Base-by-base conservation (phyloP, 2,329 filamentous ascomycete genomes). In the Neofusicoccum umdonicola region DNA sequence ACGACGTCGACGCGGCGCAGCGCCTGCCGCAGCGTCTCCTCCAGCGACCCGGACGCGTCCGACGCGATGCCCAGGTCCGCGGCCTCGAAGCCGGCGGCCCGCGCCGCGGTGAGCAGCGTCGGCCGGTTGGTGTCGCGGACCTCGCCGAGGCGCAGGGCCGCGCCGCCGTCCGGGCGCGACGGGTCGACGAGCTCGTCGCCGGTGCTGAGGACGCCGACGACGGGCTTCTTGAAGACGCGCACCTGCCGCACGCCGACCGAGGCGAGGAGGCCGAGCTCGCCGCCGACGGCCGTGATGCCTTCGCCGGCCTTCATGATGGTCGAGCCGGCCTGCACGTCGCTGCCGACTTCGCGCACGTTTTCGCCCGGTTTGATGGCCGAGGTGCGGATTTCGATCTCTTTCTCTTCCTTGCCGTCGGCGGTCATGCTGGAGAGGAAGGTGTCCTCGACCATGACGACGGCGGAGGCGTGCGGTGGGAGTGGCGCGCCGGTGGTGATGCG, bases 381-480 rank as follows among this genome's bases (percentile, higher is more conserved):
- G 0, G 92, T 92, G 1, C 96, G 81, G 42, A 99, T 93, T 74
- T 96, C 91, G 2, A 99, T 86, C 67, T 93, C 90, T 56, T 88
- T 89, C 76, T 99, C 95, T 78, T 99, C 95, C 58, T 83, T 84
- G 0, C 88, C 91, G 69, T 96, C 91, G 0, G 90, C 88, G 0
- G 92, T 95, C 77, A 87, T 87, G 1, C 86, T 88, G 66, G 85
- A 87, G 4, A 99, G 81, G 0, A 88, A 79, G 0, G 95, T 99
- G 72, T 97, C 95, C 79, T 99, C 95, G 0, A 99, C 95, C 92
- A 96, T 98, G 52, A 97, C 89, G 4, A 99, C 93, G 0, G 94
- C 90, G 31, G 92, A 96, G 1, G 95, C 92, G 0, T 93, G 92
- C 0, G 88, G 88, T 1, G 95, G 95, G 0, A 99, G 80, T 11